A percentile compares a stretch with the other conserved stretches of the same genome.
phyloP scores from a whole-genome alignment of 2,329 filamentous ascomycete species.

The Ascochyta koolunga region DNA sequence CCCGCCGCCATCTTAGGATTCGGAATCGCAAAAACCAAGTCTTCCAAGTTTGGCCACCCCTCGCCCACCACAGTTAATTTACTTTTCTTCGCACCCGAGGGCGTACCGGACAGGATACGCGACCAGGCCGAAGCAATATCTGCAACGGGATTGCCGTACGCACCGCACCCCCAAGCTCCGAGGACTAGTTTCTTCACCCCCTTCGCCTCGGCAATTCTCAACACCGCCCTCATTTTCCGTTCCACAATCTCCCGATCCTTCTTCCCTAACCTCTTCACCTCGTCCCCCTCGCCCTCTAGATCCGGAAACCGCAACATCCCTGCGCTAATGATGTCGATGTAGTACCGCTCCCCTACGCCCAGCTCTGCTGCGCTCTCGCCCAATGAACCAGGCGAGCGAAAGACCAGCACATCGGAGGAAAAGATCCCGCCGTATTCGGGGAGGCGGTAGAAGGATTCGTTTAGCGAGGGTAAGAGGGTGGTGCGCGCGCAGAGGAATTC shows the following conservation, averaged over 20 bases:
- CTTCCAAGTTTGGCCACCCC: constrained; percentile 55
- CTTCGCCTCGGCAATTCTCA: constrained; percentile 57
- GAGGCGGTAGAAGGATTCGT: constrained; percentile 64
- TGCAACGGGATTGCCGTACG: constrained; percentile 65
- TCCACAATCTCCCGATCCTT: constrained; percentile 59
- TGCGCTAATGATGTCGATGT: constrained; percentile 63
- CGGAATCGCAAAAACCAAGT: constrained; percentile 65
- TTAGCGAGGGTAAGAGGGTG: constrained; percentile 64
- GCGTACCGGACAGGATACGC: constrained; percentile 32
- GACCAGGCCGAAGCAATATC: constrained; percentile 65
- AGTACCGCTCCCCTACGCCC: constrained; percentile 60
- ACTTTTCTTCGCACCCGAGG: constrained; percentile 32
- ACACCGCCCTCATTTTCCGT: constrained; percentile 63
- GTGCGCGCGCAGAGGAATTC: constrained; percentile 67
- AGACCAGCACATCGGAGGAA: constrained; percentile 65
- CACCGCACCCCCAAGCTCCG: constrained; percentile 70
- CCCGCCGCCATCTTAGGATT: constrained; percentile 58
- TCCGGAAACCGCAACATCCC: constrained; percentile 67
- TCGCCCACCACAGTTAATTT: constrained; percentile 29
- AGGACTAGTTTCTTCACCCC: constrained; percentile 60
- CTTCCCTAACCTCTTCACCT: constrained; percentile 30
- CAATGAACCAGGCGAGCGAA: constrained; percentile 49
- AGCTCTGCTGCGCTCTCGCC: constrained; percentile 48
- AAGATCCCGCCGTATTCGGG: constrained; percentile 64
- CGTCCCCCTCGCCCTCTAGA: constrained; percentile 51